Evolutionary conservation across 495 filamentous ascomycete species (phyloP), one percentile per base, ranked within the genome.

Genomic region (Neurospora sp.): DNA sequence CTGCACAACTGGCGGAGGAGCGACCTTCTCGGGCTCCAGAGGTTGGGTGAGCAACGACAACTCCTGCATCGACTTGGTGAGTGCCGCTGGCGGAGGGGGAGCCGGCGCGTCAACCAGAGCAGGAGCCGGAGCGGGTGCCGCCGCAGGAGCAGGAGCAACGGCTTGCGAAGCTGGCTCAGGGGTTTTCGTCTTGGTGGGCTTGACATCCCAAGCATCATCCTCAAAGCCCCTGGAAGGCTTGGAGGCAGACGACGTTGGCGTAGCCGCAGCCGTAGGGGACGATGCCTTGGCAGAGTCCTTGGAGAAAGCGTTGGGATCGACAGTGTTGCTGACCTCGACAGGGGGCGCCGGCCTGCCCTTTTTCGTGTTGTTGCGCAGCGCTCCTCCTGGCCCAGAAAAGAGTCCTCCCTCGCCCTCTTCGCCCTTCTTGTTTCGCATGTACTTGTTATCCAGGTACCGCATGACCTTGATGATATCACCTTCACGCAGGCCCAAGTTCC

Each of bases 161-260:
- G 79, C 72, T 68, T 78, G 77, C 20, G 81, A 75, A 40, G 61
- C 81, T 66, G 72, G 85, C 42, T 77, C 81, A 46, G 79, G 79
- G 1, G 81, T 73, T 69, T 79, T 79, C 74, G 90, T 88, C 80
- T 90, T 93, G n/a, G 92, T 86, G n/a, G 94, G 93, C 84, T 98
- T 98, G 10, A 96, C 90, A 78, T 94, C 93, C 96, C 96, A 99
- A 38, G 96, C 96, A 85, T 98, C 93, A 77, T 99, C 96, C 53
- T 99, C 96, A 74, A 99, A 98, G 27, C 94, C 94, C 69, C 85
- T 82, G 4, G 85, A 77, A 12, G 86, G 75, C 53, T 89, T 89
- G 48, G 87, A 85, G 5, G 85, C 78, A 41, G 82, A 72, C 9
- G 80, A 76, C 46, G 82, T 75, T 37, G 82, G 77, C 11, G 81